phyloP scores from a whole-genome alignment of 129 eudicot genomes.

The Flaveria sonorensis region DNA sequence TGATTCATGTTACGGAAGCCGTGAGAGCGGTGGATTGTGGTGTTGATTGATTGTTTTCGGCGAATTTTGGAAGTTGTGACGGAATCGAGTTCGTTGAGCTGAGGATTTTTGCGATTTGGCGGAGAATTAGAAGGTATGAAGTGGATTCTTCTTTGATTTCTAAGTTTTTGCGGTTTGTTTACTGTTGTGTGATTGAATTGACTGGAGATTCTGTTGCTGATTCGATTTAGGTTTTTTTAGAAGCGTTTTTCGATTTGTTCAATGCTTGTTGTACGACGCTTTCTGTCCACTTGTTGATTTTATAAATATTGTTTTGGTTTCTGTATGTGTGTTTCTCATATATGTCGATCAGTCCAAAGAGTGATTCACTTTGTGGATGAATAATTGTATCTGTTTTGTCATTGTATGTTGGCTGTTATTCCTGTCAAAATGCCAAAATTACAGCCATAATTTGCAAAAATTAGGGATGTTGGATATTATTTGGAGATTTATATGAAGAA shows the following conservation, averaged over 20 bases:
- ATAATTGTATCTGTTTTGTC: slow-evolving; percentile 12
- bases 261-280: slow-evolving; percentile 24
- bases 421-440: neutral
- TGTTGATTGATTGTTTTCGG: slow-evolving; percentile 23
- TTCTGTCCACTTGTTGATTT: slow-evolving; percentile 14
- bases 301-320: slow-evolving; percentile 7
- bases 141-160: slow-evolving; percentile 22
- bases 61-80: slow-evolving; percentile 26
- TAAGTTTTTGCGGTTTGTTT: neutral
- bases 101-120: slow-evolving; percentile 21
- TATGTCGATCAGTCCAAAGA: slow-evolving; percentile 9
- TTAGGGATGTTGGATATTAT: neutral
- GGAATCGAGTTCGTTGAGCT: slow-evolving; percentile 7
- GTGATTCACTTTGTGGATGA: neutral
- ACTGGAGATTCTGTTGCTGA: slow-evolving; percentile 12
- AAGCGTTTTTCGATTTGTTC: slow-evolving; percentile 19
- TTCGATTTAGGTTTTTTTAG: neutral
- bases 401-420: neutral
- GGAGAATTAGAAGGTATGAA: slow-evolving; percentile 20
- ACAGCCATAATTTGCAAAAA: neutral
- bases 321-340: slow-evolving; percentile 2
- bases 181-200: slow-evolving; percentile 13
- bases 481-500: neutral
- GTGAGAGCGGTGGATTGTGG: slow-evolving; percentile 16
- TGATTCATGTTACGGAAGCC: slow-evolving; percentile 29